Evolutionary conservation across 129 eudicot genomes (phyloP).

Genomic region (Glebionis coronaria): DNA sequence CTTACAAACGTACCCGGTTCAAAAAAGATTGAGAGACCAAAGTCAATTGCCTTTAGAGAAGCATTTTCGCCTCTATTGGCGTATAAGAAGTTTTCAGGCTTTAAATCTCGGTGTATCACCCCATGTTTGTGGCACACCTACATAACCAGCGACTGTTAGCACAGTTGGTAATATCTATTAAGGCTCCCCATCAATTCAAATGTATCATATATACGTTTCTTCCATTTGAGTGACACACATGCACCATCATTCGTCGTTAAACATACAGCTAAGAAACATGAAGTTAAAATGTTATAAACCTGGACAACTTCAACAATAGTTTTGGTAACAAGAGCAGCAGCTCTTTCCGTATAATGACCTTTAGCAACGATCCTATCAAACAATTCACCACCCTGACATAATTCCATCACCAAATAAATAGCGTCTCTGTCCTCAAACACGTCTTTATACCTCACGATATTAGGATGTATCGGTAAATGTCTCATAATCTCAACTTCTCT

Average conservation of each 20-base stretch:
- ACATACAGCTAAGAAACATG: background rate
- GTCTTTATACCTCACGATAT: constrained; percentile 75
- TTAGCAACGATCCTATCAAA: constrained; percentile 85
- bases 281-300: constrained; percentile 36
- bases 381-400: constrained; percentile 88
- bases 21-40: constrained; percentile 90
- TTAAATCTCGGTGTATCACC: constrained; percentile 81
- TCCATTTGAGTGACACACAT: background rate
- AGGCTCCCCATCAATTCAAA: background rate
- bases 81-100: constrained; percentile 87
- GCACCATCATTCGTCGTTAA: background rate
- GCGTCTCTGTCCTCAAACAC: constrained; percentile 86
- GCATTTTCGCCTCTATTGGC: constrained; percentile 52
- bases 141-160: constrained; percentile 1
- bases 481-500: constrained; percentile 92
- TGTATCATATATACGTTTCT: background rate
- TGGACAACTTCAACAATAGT: constrained; percentile 85
- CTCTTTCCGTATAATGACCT: constrained; percentile 92
- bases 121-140: constrained; percentile 90
- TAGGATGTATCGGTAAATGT: constrained; percentile 72
- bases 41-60: constrained; percentile 79
- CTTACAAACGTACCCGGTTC: constrained; percentile 48
- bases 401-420: constrained; percentile 87
- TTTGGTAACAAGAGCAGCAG: constrained; percentile 79
- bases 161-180: too few relatives aligned